These are phyloP conservation scores for Talaromyces borbonicus DNA, from an alignment of 495 filamentous ascomycete genomes.

Conservation along the genomic window DNA sequence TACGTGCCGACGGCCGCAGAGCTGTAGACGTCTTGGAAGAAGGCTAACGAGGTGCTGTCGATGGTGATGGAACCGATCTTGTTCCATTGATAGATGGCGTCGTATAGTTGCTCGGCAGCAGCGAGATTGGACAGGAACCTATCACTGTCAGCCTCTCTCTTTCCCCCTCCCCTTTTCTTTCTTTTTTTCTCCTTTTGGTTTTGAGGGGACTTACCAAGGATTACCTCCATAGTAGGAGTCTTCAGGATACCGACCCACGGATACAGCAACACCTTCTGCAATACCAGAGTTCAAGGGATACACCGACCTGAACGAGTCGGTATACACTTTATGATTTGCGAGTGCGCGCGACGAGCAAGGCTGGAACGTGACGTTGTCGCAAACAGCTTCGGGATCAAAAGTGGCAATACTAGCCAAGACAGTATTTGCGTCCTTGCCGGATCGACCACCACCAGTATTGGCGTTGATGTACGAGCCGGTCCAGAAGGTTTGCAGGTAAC, in stretches of 20 bases:
- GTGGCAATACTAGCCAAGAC: constrained; percentile 34
- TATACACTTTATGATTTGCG: constrained; percentile 39
- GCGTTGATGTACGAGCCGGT: constrained; percentile 33
- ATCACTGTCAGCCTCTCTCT: too few species aligned
- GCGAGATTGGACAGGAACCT: constrained; percentile 26
- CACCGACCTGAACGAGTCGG: constrained; percentile 42
- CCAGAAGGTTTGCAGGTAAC: constrained; percentile 39
- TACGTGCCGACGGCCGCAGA: constrained; percentile 30
- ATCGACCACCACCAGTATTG: constrained; percentile 33
- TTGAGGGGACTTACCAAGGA: constrained; percentile 45
- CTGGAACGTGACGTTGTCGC: constrained; percentile 40
- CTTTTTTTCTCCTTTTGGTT: constrained; percentile 34
- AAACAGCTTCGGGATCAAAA: constrained; percentile 40
- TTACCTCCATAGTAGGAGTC: constrained; percentile 59
- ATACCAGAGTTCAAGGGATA: constrained; percentile 31
- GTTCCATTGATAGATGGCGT: constrained; percentile 41
- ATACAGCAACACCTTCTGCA: constrained; percentile 40
- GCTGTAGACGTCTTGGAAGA: constrained; percentile 32
- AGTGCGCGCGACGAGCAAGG: constrained; percentile 38
- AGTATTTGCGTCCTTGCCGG: constrained; percentile 38
- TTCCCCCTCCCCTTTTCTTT: constrained; percentile 50
- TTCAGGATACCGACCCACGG: constrained; percentile 60
- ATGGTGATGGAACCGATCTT: constrained; percentile 33
- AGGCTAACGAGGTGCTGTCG: constrained; percentile 26
- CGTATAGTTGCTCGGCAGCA: constrained; percentile 31